A percentile compares a stretch with the other conserved stretches of the same genome.
phyloP scores from a whole-genome alignment of 805 yeast species.

The Candida silvicultrix region DNA sequence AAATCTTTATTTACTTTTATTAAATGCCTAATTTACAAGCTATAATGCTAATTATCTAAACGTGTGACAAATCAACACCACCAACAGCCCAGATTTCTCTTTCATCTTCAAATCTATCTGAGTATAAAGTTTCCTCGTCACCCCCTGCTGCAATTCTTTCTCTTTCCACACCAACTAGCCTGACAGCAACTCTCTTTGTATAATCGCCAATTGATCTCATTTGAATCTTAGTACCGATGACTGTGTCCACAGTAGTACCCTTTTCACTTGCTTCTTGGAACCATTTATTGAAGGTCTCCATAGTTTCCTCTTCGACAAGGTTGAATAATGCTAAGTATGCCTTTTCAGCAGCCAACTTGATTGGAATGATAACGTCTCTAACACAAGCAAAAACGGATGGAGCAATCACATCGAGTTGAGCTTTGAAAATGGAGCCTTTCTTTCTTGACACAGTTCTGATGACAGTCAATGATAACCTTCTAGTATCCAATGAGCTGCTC shows the following conservation, averaged over 20 bases:
- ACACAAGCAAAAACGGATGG: slow-evolving; percentile 78
- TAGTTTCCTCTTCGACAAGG: slow-evolving; percentile 59
- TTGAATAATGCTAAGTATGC: slow-evolving; percentile 70
- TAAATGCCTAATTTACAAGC: neutral
- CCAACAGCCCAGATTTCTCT: slow-evolving; percentile 87
- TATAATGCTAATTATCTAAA: slow-evolving; percentile 3
- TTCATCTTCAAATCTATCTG: slow-evolving; percentile 84
- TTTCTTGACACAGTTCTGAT: slow-evolving; percentile 67
- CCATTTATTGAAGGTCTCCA: slow-evolving; percentile 59
- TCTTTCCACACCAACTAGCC: slow-evolving; percentile 82
- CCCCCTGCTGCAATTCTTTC: slow-evolving; percentile 89
- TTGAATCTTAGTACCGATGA: slow-evolving; percentile 45
- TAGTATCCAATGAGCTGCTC: slow-evolving; percentile 64
- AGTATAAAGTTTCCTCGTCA: slow-evolving; percentile 75
- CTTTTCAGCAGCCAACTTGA: slow-evolving; percentile 91
- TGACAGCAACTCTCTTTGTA: slow-evolving; percentile 80
- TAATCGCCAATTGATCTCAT: slow-evolving; percentile 81
- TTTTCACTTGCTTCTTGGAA: slow-evolving; percentile 34
- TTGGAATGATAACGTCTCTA: slow-evolving; percentile 84
- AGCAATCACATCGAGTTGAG: slow-evolving; percentile 49
- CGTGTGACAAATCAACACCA: slow-evolving; percentile 43
- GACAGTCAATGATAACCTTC: slow-evolving; percentile 74
- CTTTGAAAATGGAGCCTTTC: slow-evolving; percentile 46
- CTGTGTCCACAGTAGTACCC: slow-evolving; percentile 29
- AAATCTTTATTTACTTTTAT: too few species aligned